Evolutionary conservation across 192 early-diverging fungal species (phyloP).

Genomic region (Neocallimastix lanati): DNA sequence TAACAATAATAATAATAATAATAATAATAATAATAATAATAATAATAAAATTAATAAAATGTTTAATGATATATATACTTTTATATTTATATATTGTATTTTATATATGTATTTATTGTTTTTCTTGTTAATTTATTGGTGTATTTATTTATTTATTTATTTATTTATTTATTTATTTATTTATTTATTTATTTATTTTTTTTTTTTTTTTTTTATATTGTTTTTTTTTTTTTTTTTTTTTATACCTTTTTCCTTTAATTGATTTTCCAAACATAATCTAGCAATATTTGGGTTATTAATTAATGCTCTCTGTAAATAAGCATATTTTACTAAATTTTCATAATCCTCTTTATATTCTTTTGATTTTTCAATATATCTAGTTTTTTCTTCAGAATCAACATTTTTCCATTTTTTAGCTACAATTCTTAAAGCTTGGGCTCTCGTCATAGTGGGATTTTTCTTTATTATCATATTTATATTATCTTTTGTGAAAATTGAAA

Average conservation of each 20-base stretch:
- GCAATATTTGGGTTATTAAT: not conserved
- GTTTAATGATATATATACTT: too few relatives aligned
- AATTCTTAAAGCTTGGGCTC: not conserved
- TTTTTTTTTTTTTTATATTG: too few relatives aligned
- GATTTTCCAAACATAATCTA: not conserved
- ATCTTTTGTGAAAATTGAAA: not conserved
- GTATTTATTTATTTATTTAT: too few relatives aligned
- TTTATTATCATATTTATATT: not conserved
- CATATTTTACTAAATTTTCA: not conserved
- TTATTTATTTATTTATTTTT: too few relatives aligned
- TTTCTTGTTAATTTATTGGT: too few relatives aligned
- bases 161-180: too few relatives aligned
- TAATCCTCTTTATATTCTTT: not conserved
- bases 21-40: too few relatives aligned
- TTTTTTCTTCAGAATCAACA: not conserved
- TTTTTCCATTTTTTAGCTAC: not conserved
- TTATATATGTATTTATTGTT: too few relatives aligned
- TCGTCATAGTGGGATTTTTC: not conserved
- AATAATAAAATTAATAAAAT: too few relatives aligned
- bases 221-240: too few relatives aligned
- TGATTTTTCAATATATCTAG: not conserved
- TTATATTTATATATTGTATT: too few relatives aligned
- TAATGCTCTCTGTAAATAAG: not conserved
- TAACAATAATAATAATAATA: too few relatives aligned
- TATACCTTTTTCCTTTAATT: not conserved